phyloP scores from a whole-genome alignment of 306 rosid species.

The Prinsepia uniflora region DNA sequence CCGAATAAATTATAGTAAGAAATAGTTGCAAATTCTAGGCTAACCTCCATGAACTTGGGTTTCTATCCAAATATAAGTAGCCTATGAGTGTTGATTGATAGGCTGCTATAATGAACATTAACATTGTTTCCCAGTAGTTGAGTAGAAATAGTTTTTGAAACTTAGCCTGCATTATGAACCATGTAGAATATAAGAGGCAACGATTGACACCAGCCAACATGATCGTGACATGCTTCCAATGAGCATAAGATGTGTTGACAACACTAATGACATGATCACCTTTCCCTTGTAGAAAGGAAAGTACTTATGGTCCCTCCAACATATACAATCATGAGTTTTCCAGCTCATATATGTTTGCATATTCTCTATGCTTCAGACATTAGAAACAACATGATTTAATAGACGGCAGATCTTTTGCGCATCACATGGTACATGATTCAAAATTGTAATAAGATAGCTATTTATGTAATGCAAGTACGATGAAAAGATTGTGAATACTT shows the following conservation, averaged over 20 bases:
- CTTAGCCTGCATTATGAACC: constrained; percentile 56
- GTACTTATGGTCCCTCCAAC: constrained; percentile 54
- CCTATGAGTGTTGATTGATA: constrained; percentile 47
- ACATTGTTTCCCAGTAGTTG: constrained; percentile 47
- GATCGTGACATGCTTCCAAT: constrained; percentile 52
- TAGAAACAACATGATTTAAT: neutral
- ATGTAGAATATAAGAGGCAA: constrained; percentile 45
- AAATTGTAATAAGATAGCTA: no score
- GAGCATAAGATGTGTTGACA: constrained; percentile 11
- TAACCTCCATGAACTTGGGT: constrained; percentile 45
- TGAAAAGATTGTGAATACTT: no score
- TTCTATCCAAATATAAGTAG: constrained; percentile 29
- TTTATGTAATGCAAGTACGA: no score
- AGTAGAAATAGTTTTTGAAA: constrained; percentile 44
- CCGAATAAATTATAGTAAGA: constrained; percentile 60
- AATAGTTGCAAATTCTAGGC: constrained; percentile 51
- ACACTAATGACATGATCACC: neutral
- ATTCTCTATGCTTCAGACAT: no score
- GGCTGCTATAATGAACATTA: constrained; percentile 49
- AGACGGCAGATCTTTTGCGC: neutral
- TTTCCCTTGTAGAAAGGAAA: constrained; percentile 45
- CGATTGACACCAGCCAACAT: constrained; percentile 40
- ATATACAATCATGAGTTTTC: constrained; percentile 45
- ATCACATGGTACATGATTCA: no score
- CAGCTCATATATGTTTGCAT: no score